Percentiles rank a stretch among this genome's conserved stretches.
Conservation (phyloP, 129 eudicot genomes). For the Ambrosia trifida region DNA sequence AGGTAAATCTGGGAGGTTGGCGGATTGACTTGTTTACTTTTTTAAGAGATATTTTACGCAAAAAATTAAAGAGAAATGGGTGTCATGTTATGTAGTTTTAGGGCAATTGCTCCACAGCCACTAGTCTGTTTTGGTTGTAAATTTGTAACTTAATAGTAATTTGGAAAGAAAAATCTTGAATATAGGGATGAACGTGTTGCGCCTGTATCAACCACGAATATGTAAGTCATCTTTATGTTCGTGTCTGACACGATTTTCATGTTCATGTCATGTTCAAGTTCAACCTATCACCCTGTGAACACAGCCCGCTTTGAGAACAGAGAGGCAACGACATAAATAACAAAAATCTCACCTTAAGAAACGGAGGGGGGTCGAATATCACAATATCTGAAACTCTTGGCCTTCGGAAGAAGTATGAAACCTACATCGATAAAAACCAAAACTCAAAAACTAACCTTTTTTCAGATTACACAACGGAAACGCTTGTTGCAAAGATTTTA, state of each 20-base stretch:
- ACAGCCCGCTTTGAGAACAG: background rate
- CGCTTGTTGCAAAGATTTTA: background rate
- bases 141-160: background rate
- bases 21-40: background rate
- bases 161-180: background rate
- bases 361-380: constrained; percentile 78
- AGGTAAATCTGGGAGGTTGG: background rate
- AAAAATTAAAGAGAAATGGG: background rate
- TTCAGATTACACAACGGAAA: background rate
- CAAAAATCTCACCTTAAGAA: constrained; percentile 67
- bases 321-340: background rate
- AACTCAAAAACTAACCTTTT: background rate
- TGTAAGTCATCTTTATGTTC: background rate
- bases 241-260: background rate
- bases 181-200: background rate
- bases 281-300: background rate
- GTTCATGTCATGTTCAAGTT: background rate
- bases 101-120: background rate
- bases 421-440: constrained; percentile 43
- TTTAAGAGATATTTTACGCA: background rate
- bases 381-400: constrained; percentile 90
- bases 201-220: background rate
- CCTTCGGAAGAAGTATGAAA: constrained; percentile 74
- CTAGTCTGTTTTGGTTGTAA: background rate
- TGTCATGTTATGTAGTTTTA: background rate